phyloP scores from a whole-genome alignment of 2,329 filamentous ascomycete genomes.

The Aspergillus phoenicis region DNA sequence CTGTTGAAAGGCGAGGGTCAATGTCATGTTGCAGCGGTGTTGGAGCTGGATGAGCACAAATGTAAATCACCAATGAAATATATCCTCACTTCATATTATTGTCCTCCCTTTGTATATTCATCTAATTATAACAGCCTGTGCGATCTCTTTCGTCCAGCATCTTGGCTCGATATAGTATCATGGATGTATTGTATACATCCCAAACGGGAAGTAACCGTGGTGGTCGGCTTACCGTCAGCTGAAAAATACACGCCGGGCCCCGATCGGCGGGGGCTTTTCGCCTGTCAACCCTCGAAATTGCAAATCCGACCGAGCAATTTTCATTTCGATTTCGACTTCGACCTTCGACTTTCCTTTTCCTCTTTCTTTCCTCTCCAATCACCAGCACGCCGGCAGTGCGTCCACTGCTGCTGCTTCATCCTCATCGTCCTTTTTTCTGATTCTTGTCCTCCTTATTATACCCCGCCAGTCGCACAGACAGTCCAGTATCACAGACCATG shows the following conservation, averaged over 20 bases:
- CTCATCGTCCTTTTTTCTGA: background rate
- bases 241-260: slow-evolving; percentile 3
- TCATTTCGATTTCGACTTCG: slow-evolving; percentile 9
- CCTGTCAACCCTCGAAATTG: slow-evolving; percentile 17
- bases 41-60: slow-evolving; percentile 9
- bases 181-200: background rate
- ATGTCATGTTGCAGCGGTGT: slow-evolving; percentile 11
- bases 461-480: background rate
- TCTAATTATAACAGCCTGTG: too few species aligned
- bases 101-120: background rate
- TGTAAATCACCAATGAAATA: slow-evolving; percentile 11
- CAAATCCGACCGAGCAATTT: slow-evolving; percentile 21
- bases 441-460: background rate
- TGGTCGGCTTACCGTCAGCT: slow-evolving; percentile 10
- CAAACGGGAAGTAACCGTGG: background rate
- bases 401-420: background rate
- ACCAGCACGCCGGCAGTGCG: background rate
- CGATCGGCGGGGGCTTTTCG: background rate
- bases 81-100: background rate
- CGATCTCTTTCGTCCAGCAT: too few species aligned
- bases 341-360: background rate
- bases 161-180: background rate
- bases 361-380: slow-evolving; percentile 1
- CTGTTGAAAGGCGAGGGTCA: slow-evolving; percentile 4
- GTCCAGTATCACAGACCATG: background rate